Base-by-base conservation (phyloP, 108 stramenopile genomes). In the Epithemia pelagica region DNA sequence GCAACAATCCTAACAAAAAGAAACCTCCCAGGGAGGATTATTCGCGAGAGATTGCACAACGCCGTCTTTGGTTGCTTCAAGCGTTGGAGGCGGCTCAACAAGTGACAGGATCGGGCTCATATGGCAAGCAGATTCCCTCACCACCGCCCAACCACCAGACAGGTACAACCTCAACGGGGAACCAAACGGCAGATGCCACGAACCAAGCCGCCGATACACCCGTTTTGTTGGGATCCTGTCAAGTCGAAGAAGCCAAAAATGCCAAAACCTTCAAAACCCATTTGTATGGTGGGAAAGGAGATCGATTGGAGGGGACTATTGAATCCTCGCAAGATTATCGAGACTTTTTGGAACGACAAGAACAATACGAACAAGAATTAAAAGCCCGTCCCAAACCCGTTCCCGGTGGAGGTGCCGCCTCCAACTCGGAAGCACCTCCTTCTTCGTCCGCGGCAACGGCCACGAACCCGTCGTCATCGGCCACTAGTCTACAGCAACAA, bases 351-450 rank as follows among this genome's bases (percentile, higher is more conserved):
- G 65, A 71, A 31, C 27, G n/a, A 24, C 33, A 67, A 25, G 60
- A 59, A 21, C 62, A 79, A 28, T 52, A 74, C 55, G 54, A 74
- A 58, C 78, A 80, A 31, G 79, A 84, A 52, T 69, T 69, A 8
- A 72, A 74, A 63, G 58, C 71, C 1, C 72, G 83, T 27, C 83
- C 83, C 65, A 84, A 75, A 61, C 84, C 80, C 19, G 54, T 71
- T 46, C 81, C 81, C 0, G 84, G 81, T 70, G 84, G 81, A 26
- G 79, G 77, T 21, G 33, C 21, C 5, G 26, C 54, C 32, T 59
- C 69, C 19, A 52, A 52, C 0, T 31, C 25, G 24, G 65, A 59
- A 0, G 57, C 70, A 15, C 58, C 65, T 55, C 3, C 61, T 25
- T 25, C 75, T 28, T 24, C 30, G 10, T 7, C 56, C 5, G 26